Base-by-base conservation (phyloP, 805 yeast genomes). In the Nakazawaea wickerhamii region DNA sequence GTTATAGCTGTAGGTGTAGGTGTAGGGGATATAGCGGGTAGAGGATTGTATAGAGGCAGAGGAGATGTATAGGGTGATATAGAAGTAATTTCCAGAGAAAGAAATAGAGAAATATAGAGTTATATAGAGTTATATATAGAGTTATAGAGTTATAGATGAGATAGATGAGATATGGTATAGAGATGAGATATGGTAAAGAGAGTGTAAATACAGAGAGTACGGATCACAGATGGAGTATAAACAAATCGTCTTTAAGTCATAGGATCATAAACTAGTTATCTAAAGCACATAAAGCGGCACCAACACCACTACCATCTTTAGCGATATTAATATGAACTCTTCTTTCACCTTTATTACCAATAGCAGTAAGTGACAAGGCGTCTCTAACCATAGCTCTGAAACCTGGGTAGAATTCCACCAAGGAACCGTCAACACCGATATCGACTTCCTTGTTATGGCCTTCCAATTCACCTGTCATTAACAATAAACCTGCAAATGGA, bases 221-320 rank as follows among this genome's bases (percentile, higher is more conserved):
- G n/a, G n/a, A n/a, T n/a, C n/a, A n/a, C n/a, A n/a, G n/a, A n/a
- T n/a, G n/a, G n/a, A n/a, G n/a, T n/a, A n/a, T n/a, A n/a, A n/a
- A n/a, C n/a, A n/a, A n/a, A n/a, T n/a, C n/a, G n/a, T n/a, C n/a
- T n/a, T 23, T 18, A 5, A 19, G 25, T 15, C 15, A 17, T n/a
- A 6, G 3, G n/a, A 4, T 18, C 5, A 25, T 6, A n/a, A 10
- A 22, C 21, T 30, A 43, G n/a, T 22, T 22, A n/a, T 38, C 43
- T 42, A 63, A 58, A 7, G 96, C 97, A 67, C 96, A 87, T 48
- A 91, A 69, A 2, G 98, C 98, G 36, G 97, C 98, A 50, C 99
- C 99, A 34, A 90, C 96, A 47, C 96, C 96, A 44, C 95, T 83
- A 36, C 98, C 98, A 57, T 93, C 98, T 61, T 87, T 86, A 23